Percentiles rank a stretch among this genome's conserved stretches.
Evolutionary conservation across 495 filamentous ascomycete species (phyloP).

Genomic region (Corynascus novoguineensis): DNA sequence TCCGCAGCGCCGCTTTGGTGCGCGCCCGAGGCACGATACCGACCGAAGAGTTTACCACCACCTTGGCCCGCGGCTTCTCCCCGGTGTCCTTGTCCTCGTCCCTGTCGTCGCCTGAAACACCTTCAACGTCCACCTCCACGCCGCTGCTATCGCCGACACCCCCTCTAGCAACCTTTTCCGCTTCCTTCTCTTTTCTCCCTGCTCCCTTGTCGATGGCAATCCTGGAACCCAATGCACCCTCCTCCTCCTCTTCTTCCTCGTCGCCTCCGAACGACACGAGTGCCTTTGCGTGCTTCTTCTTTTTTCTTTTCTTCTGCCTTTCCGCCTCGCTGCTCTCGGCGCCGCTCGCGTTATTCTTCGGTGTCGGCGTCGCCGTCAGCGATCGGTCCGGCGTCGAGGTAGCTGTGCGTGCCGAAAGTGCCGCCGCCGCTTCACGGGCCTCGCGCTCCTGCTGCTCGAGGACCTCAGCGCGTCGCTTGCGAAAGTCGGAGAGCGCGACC

Average conservation of each 20-base stretch:
- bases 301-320: conserved; percentile 35
- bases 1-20: conserved; percentile 77
- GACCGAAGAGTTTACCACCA: conserved; percentile 63
- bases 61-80: conserved; percentile 29
- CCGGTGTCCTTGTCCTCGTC: conserved; percentile 1
- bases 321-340: conserved; percentile 44
- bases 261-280: conserved; percentile 41
- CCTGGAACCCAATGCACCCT: conserved; percentile 1
- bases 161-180: background rate
- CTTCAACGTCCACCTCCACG: background rate
- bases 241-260: conserved; percentile 35
- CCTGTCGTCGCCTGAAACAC: background rate
- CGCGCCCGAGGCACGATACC: conserved; percentile 67
- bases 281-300: conserved; percentile 35
- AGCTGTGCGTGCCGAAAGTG: conserved; percentile 42
- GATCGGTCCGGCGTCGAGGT: conserved; percentile 37
- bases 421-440: conserved; percentile 53
- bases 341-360: conserved; percentile 28
- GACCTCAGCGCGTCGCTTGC: conserved; percentile 92
- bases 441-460: conserved; percentile 86
- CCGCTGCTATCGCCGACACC: background rate
- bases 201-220: conserved; percentile 28
- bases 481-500: conserved; percentile 88
- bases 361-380: conserved; percentile 38
- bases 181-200: conserved; percentile 33